Conservation (phyloP, 352 stramenopile species). For the Hyaloperonospora brassicae region DNA sequence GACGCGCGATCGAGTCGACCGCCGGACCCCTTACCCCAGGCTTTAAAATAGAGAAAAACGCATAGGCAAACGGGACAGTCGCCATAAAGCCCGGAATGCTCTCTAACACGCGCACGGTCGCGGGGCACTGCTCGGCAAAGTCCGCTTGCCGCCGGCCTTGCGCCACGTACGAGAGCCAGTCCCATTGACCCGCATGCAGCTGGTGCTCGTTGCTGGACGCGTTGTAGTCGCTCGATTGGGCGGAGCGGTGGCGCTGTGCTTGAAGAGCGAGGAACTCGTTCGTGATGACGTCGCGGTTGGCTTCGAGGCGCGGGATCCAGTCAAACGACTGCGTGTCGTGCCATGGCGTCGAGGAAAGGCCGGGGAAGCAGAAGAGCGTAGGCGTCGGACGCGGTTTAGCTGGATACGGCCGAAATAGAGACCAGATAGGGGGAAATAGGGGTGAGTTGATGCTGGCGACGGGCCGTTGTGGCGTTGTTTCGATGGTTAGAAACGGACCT, state of each 20-base stretch:
- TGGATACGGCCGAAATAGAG: conserved; percentile 8
- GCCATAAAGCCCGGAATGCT: conserved; percentile 80
- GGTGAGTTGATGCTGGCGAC: not conserved
- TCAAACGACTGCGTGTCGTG: conserved; percentile 51
- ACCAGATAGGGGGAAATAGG: not conserved
- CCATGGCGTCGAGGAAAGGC: conserved; percentile 54
- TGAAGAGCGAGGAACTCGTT: conserved; percentile 53
- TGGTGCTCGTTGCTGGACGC: conserved; percentile 65
- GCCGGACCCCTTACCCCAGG: conserved; percentile 41
- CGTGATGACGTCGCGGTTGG: conserved; percentile 49
- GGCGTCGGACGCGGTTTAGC: conserved; percentile 68
- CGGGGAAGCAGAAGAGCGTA: conserved; percentile 76
- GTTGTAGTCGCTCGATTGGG: conserved; percentile 42
- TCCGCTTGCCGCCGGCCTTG: conserved; percentile 56
- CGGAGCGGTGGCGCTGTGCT: conserved; percentile 19
- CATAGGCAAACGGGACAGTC: conserved; percentile 90
- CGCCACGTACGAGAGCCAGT: conserved; percentile 89
- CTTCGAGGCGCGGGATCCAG: conserved; percentile 47
- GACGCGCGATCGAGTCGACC: no score
- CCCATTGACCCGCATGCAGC: conserved; percentile 84
- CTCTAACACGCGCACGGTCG: conserved; percentile 65
- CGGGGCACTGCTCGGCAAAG: conserved; percentile 55
- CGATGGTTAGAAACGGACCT: not conserved
- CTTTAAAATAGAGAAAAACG: conserved; percentile 94
- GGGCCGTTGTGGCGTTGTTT: no score